phyloP scores from a whole-genome alignment of 225 moss, liverwort and hornwort genomes.

The Sphagnum tenellum region DNA sequence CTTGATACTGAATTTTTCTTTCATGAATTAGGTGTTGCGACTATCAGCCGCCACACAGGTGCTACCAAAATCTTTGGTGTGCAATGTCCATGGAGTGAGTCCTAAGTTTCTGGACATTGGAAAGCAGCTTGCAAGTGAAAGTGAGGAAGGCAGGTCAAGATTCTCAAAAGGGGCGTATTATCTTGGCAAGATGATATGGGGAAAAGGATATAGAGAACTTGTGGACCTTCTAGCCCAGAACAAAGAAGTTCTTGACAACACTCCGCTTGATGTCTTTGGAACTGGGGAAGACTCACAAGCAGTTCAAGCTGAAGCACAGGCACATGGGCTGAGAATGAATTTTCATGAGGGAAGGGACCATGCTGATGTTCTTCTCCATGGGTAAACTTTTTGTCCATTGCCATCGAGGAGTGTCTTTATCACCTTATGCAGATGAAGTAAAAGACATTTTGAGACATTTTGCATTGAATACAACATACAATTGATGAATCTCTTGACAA shows the following conservation, averaged over 20 bases:
- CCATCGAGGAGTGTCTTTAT: no score
- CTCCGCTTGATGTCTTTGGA: conserved; percentile 74
- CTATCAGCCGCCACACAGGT: conserved; percentile 85
- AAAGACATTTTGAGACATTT: no score
- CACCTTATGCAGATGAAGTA: not conserved
- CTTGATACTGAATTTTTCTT: not conserved
- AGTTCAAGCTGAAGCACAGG: conserved; percentile 50
- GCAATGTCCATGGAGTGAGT: conserved; percentile 90
- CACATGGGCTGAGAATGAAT: conserved; percentile 49
- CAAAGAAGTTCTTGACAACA: conserved; percentile 37
- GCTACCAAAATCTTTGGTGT: conserved; percentile 68
- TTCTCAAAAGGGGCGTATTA: conserved; percentile 78
- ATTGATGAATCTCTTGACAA: no score
- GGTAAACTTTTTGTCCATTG: conserved; percentile 29
- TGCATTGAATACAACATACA: no score
- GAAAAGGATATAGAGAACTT: conserved; percentile 87
- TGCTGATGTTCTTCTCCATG: conserved; percentile 63
- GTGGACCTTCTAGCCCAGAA: conserved; percentile 70
- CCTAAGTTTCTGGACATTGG: conserved; percentile 76
- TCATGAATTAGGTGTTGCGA: conserved; percentile 55
- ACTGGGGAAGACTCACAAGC: conserved; percentile 81
- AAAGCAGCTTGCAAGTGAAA: conserved; percentile 33
- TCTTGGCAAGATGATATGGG: conserved; percentile 94
- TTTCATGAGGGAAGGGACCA: conserved; percentile 83
- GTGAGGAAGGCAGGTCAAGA: conserved; percentile 23